Conservation (phyloP, 176 grass and related monocot genomes). For the Musa schizocarpa region DNA sequence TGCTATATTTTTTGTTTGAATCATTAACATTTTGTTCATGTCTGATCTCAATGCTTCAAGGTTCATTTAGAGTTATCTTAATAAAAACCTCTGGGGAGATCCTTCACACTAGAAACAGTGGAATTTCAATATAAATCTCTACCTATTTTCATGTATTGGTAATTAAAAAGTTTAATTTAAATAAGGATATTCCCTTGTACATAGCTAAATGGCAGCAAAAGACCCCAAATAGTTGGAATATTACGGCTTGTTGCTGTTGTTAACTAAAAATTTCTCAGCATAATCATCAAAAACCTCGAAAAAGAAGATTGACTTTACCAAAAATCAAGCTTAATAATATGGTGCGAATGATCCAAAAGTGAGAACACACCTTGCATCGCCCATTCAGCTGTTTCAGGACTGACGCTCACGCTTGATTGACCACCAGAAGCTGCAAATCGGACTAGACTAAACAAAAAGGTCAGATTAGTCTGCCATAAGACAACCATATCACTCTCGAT, state of each 20-base stretch:
- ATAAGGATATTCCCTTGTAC: too few species aligned
- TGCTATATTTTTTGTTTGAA: background rate
- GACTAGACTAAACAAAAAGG: conserved; percentile 29
- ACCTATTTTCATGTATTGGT: background rate
- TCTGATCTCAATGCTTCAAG: too few species aligned
- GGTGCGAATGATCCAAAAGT: too few species aligned
- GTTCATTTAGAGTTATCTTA: too few species aligned
- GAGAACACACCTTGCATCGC: conserved; percentile 67
- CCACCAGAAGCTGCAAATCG: conserved; percentile 44
- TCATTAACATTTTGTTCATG: background rate
- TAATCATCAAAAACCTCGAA: too few species aligned
- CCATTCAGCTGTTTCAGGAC: conserved; percentile 59
- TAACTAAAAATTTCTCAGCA: too few species aligned
- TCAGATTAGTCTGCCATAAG: background rate
- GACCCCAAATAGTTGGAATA: too few species aligned
- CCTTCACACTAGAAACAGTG: background rate
- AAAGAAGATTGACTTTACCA: background rate
- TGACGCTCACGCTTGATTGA: conserved; percentile 48
- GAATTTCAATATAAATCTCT: background rate
- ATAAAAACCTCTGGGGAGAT: background rate
- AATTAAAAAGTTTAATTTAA: background rate
- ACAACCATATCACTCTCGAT: conserved; percentile 8
- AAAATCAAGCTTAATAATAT: too few species aligned
- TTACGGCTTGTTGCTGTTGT: too few species aligned
- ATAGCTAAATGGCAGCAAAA: too few species aligned